Conservation (phyloP, 352 stramenopile genomes). For the Phytopythium vexans region DNA sequence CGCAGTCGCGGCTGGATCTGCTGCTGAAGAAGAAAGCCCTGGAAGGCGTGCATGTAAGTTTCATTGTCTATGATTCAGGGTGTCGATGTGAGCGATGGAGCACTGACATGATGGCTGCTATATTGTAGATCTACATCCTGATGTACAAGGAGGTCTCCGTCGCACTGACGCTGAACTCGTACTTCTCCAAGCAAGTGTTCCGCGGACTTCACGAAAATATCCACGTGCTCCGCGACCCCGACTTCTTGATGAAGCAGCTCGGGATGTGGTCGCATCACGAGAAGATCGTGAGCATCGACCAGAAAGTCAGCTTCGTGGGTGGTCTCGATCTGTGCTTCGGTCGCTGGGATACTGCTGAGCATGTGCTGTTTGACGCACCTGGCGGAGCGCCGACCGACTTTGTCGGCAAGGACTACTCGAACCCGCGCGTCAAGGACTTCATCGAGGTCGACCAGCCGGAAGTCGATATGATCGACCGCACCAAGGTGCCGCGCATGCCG, state of each 20-base stretch:
- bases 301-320: constrained; percentile 86
- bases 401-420: constrained; percentile 83
- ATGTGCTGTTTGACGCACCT: constrained; percentile 68
- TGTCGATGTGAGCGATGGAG: too few relatives aligned
- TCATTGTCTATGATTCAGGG: too few relatives aligned
- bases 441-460: constrained; percentile 72
- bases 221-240: constrained; percentile 84
- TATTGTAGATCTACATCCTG: constrained; percentile 76
- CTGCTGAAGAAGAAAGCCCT: constrained; percentile 67
- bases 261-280: constrained; percentile 91
- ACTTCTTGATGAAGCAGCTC: constrained; percentile 87
- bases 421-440: constrained; percentile 84
- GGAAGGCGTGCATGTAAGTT: constrained; percentile 45
- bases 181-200: constrained; percentile 74
- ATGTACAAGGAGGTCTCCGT: constrained; percentile 91
- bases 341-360: constrained; percentile 73
- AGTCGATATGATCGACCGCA: constrained; percentile 76
- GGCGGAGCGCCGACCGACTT: constrained; percentile 45
- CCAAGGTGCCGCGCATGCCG: constrained; percentile 69
- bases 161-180: constrained; percentile 82
- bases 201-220: constrained; percentile 74
- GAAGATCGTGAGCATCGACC: constrained; percentile 90
- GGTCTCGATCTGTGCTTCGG: constrained; percentile 90
- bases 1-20: constrained; percentile 64
- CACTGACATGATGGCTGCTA: too few relatives aligned